Conservation (phyloP, 2,329 filamentous ascomycete species). For the Diplodia seriata region DNA sequence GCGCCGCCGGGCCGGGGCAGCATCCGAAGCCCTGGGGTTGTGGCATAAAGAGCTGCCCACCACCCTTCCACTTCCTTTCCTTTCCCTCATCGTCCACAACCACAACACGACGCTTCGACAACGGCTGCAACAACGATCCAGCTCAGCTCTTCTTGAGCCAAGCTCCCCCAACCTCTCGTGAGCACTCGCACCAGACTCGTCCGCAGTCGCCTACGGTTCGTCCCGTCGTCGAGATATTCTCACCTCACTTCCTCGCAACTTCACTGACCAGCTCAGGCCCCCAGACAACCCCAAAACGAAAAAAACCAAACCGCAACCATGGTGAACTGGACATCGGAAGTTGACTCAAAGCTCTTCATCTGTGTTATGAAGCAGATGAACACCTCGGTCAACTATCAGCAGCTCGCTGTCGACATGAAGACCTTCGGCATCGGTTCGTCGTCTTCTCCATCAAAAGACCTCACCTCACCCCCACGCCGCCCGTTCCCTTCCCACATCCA, state of each 20-base stretch:
- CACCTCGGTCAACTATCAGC: conserved; percentile 24
- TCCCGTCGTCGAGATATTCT: background rate
- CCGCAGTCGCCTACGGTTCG: background rate
- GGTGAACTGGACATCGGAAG: conserved; percentile 23
- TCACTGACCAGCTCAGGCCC: background rate
- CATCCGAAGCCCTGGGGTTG: background rate
- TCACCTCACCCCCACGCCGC: too few relatives aligned
- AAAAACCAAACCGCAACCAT: background rate
- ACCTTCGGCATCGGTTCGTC: conserved; percentile 30
- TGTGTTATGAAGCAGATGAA: conserved; percentile 16
- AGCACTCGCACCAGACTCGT: background rate
- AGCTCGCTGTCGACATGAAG: conserved; percentile 33
- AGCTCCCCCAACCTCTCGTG: background rate
- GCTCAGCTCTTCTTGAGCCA: background rate
- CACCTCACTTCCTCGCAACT: background rate
- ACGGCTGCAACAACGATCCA: background rate
- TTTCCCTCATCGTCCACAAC: background rate
- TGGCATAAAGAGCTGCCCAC: background rate
- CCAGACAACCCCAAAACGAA: background rate
- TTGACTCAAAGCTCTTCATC: conserved; percentile 24
- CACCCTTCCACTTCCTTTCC: background rate
- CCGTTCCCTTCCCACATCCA: too few relatives aligned
- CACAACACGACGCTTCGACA: too few relatives aligned
- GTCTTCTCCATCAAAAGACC: background rate
- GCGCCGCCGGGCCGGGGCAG: background rate